Evolutionary conservation across 129 eudicot genomes (phyloP).

Genomic region (Chrysanthemum lavandulifolium): DNA sequence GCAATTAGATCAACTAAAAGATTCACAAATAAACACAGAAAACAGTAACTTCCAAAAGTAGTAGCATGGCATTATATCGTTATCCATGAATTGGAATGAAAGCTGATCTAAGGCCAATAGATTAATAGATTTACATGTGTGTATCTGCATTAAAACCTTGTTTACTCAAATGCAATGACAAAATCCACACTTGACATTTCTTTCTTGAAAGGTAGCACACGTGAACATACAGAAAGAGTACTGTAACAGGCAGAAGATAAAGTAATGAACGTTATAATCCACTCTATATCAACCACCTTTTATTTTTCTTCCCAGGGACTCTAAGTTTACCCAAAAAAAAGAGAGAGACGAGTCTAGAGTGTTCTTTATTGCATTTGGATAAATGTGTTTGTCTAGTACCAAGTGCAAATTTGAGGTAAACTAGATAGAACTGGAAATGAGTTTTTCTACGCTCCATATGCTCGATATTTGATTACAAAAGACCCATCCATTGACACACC

Average conservation of each 20-base stretch:
- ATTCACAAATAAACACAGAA: neutral
- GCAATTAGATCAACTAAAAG: neutral
- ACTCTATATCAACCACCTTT: too few species aligned
- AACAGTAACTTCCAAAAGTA: neutral
- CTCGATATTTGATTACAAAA: too few species aligned
- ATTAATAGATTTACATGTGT: neutral
- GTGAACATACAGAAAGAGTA: too few species aligned
- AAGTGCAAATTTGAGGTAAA: neutral
- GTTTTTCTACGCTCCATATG: too few species aligned
- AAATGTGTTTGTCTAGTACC: neutral
- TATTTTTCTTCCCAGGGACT: too few species aligned
- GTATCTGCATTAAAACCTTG: neutral
- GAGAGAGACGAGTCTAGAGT: too few species aligned
- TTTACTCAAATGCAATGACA: neutral
- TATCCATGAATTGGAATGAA: constrained; percentile 6
- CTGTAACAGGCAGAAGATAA: too few species aligned
- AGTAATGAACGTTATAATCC: too few species aligned
- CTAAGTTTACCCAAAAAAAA: too few species aligned
- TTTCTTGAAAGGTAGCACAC: too few species aligned
- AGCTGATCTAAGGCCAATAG: neutral
- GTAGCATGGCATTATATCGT: neutral
- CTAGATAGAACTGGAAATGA: too few species aligned
- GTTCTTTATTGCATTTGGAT: too few species aligned
- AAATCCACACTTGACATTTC: neutral
- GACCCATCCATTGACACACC: constrained; percentile 12